Evolutionary conservation across 805 yeast species (phyloP).

Genomic region (Barnettozyma californica): DNA sequence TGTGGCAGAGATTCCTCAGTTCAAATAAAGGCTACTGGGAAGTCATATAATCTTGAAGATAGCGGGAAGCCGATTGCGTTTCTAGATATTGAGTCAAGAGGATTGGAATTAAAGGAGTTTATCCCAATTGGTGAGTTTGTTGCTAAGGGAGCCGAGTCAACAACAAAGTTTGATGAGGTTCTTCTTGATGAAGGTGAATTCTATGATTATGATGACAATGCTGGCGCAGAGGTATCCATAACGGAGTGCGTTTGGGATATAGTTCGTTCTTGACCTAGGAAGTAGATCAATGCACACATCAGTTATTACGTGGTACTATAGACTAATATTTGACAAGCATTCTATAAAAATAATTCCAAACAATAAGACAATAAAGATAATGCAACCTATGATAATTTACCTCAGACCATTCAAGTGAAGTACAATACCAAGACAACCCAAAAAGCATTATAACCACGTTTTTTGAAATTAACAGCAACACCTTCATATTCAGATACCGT

Average conservation of each 20-base stretch:
- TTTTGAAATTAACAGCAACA: constrained; percentile 6
- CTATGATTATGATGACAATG: constrained; percentile 92
- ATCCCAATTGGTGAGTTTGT: constrained; percentile 59
- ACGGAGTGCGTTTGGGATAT: constrained; percentile 70
- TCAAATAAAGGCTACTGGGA: constrained; percentile 20
- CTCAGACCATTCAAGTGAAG: neutral
- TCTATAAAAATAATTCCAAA: neutral
- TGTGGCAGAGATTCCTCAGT: constrained; percentile 38
- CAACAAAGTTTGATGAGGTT: constrained; percentile 52
- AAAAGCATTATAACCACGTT: neutral
- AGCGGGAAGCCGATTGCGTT: constrained; percentile 41
- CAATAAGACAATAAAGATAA: neutral
- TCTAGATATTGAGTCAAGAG: constrained; percentile 79
- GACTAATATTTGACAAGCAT: neutral
- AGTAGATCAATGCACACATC: neutral
- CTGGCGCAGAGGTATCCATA: constrained; percentile 73
- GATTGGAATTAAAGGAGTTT: constrained; percentile 67
- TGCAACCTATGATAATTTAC: neutral
- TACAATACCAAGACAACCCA: neutral
- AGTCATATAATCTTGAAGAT: constrained; percentile 31
- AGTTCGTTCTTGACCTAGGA: constrained; percentile 26
- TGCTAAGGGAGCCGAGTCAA: constrained; percentile 48
- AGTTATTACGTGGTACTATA: neutral
- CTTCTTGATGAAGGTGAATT: constrained; percentile 81
- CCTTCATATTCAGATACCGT: constrained; percentile 9